Base-by-base conservation (phyloP, 345 rosid species). In the Syzygium jambos region DNA sequence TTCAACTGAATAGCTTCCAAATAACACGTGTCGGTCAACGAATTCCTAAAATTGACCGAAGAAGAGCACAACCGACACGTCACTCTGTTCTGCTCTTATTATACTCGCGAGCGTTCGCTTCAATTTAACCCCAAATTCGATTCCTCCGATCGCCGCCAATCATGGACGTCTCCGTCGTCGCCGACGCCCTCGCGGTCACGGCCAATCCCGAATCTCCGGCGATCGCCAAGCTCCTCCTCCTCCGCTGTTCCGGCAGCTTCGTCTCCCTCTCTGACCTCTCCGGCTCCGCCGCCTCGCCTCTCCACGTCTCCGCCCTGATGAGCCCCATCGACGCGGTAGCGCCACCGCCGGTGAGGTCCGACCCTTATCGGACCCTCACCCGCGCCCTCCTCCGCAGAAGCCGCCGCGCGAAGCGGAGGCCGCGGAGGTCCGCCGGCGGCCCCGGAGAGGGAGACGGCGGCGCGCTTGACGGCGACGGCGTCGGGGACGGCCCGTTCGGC, bases 301-400 rank as follows among this genome's bases (percentile, higher is more conserved):
- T 61, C 73, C 73, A 6, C 38, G 38, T 61, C 73, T 29, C 11
- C 56, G 55, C 30, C 85, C 52, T 34, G 41, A 43, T 52, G 86
- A 55, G 21, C 27, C 63, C 86, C 25, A n/a, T 52, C 65, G 52
- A 43, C 87, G 92, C 93, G 34, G 10, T 94, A 21, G 94, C 94
- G 19, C 95, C 94, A 27, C 94, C 95, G 1, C 92, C 94, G 2
- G 94, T 92, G 11, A 95, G 89, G 86, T 88, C 94, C 2, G 92
- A 86, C 52, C 88, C 25, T 68, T 3, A 68, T 25, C 34, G 78
- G 78, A 68, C 38, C 78, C 19, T 61, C 73, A 12, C 93, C 78
- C 92, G 97, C 63, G 91, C 93, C 34, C 86, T 90, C 53, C 91
- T 87, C 91, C 94, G 94, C 6, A 95, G 92, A 41, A 95, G 86